Conservation (phyloP, 352 stramenopile genomes). For the Thraustotheca clavata region DNA sequence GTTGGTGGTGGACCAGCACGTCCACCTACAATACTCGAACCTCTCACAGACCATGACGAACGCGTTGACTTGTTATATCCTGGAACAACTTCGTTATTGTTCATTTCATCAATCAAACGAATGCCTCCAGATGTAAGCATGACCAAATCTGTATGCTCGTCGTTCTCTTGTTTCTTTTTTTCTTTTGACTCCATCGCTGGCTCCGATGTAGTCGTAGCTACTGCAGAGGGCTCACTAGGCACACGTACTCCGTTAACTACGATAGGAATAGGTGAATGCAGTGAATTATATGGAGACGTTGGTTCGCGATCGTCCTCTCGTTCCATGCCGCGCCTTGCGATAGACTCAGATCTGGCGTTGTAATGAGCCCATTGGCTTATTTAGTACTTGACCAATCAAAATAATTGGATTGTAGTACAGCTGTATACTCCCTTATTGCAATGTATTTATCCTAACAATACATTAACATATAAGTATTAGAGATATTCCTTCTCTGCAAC, state of each 20-base stretch:
- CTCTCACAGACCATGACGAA: slow-evolving; percentile 15
- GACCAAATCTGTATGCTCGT: not conserved
- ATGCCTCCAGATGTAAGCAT: not conserved
- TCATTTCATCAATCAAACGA: not conserved
- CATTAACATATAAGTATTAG: not conserved
- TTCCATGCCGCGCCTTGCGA: not conserved
- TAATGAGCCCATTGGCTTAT: not conserved
- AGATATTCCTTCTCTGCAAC: not conserved
- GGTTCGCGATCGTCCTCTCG: not conserved
- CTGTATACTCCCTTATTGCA: too few relatives aligned
- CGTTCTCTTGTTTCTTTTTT: not conserved
- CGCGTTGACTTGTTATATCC: slow-evolving; percentile 17
- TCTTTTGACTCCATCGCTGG: not conserved
- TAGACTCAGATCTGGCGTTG: not conserved
- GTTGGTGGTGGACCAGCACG: not conserved
- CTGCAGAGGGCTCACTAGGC: not conserved
- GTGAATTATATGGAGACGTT: not conserved
- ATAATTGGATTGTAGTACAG: not conserved
- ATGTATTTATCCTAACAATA: too few relatives aligned
- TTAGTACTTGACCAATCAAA: not conserved
- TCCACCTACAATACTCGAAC: not conserved
- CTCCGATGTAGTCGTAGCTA: not conserved
- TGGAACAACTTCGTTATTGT: slow-evolving; percentile 4
- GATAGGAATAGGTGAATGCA: slow-evolving; percentile 1
- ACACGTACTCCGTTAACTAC: not conserved